Conservation (phyloP, 2,329 filamentous ascomycete genomes). For the Pseudogymnoascus sp. region DNA sequence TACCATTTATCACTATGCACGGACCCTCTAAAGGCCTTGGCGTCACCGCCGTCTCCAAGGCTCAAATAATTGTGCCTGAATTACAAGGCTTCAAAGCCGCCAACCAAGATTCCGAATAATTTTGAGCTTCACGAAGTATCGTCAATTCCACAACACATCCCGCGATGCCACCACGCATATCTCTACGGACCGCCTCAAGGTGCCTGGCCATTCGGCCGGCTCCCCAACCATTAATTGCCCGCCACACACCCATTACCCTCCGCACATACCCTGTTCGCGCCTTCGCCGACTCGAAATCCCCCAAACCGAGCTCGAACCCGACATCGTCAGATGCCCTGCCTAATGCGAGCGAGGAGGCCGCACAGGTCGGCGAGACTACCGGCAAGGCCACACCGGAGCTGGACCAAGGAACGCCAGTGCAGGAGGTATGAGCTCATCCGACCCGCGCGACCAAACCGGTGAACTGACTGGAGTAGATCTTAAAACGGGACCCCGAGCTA, state of each 20-base stretch:
- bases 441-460: slow-evolving; percentile 10
- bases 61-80: neutral
- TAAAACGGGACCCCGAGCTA: slow-evolving; percentile 52
- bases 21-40: neutral
- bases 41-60: neutral
- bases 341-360: slow-evolving; percentile 57
- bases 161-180: slow-evolving; percentile 48
- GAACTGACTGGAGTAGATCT: slow-evolving; percentile 38
- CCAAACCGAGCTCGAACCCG: slow-evolving; percentile 30
- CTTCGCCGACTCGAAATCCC: slow-evolving; percentile 24
- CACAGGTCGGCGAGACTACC: slow-evolving; percentile 48
- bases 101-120: slow-evolving; percentile 8
- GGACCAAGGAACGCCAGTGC: slow-evolving; percentile 55
- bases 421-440: slow-evolving; percentile 43
- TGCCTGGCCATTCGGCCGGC: slow-evolving; percentile 32
- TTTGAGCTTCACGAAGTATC: slow-evolving; percentile 8
- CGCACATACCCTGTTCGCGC: slow-evolving; percentile 20
- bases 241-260: slow-evolving; percentile 20
- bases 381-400: slow-evolving; percentile 51
- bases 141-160: neutral
- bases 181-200: slow-evolving; percentile 37
- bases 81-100: neutral
- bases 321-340: slow-evolving; percentile 42
- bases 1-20: neutral
- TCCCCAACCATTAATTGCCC: slow-evolving; percentile 26